phyloP scores from a whole-genome alignment of 345 rosid genomes.

The Abelmoschus esculentus region DNA sequence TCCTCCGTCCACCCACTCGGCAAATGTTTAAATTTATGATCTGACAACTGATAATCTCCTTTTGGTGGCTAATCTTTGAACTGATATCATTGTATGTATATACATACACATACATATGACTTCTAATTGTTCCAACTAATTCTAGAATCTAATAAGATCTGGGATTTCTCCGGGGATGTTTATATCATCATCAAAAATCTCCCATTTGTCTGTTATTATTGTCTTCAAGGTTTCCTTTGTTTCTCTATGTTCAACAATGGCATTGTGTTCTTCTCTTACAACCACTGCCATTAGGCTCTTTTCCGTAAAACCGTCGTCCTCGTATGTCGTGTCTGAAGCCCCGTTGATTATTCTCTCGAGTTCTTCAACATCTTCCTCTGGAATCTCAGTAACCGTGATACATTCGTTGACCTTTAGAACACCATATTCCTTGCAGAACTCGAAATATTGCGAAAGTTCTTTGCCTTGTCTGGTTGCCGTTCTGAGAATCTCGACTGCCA shows the following conservation, averaged over 20 bases:
- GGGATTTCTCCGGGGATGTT: conserved; percentile 30
- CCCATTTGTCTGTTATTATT: conserved; percentile 51
- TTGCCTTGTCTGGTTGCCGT: conserved; percentile 41
- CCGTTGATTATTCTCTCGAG: conserved; percentile 38
- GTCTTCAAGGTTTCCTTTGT: conserved; percentile 25
- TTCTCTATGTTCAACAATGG: background rate
- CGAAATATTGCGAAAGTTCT: conserved; percentile 36
- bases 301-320: background rate
- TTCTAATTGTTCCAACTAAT: background rate
- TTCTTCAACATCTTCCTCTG: conserved; percentile 39
- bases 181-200: conserved; percentile 35
- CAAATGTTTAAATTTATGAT: background rate
- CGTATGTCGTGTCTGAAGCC: conserved; percentile 5
- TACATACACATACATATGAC: background rate
- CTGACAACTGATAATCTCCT: background rate
- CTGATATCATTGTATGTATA: background rate
- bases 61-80: background rate
- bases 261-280: conserved; percentile 11
- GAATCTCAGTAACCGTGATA: conserved; percentile 33
- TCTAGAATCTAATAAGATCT: conserved; percentile 43
- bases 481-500: conserved; percentile 43
- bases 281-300: conserved; percentile 7
- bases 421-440: conserved; percentile 40
- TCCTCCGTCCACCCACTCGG: background rate
- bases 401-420: conserved; percentile 42